phyloP scores from a whole-genome alignment of 2,329 filamentous ascomycete genomes.

The Colletotrichum spaethianum region DNA sequence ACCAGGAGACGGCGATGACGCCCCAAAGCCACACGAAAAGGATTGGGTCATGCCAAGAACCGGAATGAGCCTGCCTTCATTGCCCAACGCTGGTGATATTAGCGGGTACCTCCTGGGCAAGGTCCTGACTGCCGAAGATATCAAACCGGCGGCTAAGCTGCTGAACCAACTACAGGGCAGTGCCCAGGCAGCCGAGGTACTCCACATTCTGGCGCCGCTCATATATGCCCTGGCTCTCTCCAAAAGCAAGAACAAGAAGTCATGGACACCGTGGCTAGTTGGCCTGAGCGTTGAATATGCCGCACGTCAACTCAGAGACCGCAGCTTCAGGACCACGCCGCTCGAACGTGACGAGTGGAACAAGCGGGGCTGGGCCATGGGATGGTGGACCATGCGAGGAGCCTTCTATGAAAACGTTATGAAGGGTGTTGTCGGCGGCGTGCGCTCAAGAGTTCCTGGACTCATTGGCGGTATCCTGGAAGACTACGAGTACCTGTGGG shows the following conservation, averaged over 20 bases:
- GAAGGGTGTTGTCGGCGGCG: constrained; percentile 78
- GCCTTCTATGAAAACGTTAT: constrained; percentile 96
- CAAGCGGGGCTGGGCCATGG: constrained; percentile 90
- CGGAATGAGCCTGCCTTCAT: constrained; percentile 84
- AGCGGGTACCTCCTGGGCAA: constrained; percentile 89
- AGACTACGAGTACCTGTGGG: constrained; percentile 98
- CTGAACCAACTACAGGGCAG: constrained; percentile 85
- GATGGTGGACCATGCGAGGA: constrained; percentile 97
- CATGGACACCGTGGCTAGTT: constrained; percentile 93
- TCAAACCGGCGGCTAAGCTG: constrained; percentile 90
- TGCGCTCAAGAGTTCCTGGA: constrained; percentile 83
- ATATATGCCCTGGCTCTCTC: constrained; percentile 89
- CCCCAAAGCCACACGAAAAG: constrained; percentile 61
- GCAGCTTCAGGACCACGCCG: constrained; percentile 84
- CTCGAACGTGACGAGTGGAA: constrained; percentile 92
- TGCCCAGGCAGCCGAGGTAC: constrained; percentile 84
- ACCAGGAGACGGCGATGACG: constrained; percentile 65
- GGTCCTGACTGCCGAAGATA: constrained; percentile 94
- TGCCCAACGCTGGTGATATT: constrained; percentile 87
- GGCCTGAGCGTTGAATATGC: constrained; percentile 89
- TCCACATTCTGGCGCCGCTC: constrained; percentile 92
- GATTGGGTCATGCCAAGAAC: constrained; percentile 97
- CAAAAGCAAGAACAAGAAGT: constrained; percentile 78
- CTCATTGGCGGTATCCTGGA: constrained; percentile 89
- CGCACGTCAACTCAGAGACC: constrained; percentile 84